These are phyloP conservation scores for Smittium mucronatum DNA, from an alignment of 371 early-diverging fungal species.

Conservation along the genomic window DNA sequence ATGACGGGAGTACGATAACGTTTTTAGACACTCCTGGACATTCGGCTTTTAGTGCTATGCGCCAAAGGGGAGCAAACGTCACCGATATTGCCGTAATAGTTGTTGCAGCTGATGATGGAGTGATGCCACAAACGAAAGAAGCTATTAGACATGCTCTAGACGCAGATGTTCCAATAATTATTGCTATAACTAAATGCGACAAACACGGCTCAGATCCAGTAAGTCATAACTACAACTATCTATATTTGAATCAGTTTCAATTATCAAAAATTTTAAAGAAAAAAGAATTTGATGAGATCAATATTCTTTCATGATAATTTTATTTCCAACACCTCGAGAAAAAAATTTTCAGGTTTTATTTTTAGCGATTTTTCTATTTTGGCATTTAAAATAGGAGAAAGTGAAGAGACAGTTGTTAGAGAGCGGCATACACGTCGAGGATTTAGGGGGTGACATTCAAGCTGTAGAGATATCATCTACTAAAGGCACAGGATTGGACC, in stretches of 20 bases:
- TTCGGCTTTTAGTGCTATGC: slow-evolving; percentile 89
- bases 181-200: slow-evolving; percentile 94
- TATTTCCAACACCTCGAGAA: no score
- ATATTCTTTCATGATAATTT: no score
- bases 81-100: slow-evolving; percentile 92
- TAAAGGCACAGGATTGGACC: slow-evolving; percentile 72
- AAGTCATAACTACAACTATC: slow-evolving; percentile 5
- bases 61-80: slow-evolving; percentile 77
- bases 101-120: slow-evolving; percentile 93
- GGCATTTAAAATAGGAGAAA: slow-evolving; percentile 24
- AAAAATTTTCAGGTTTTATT: no score
- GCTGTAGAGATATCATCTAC: slow-evolving; percentile 78
- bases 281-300: no score
- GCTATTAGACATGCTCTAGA: slow-evolving; percentile 82
- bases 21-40: slow-evolving; percentile 96
- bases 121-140: slow-evolving; percentile 94
- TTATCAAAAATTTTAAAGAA: no score
- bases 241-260: no score
- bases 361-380: no score
- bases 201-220: slow-evolving; percentile 64
- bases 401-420: slow-evolving; percentile 66
- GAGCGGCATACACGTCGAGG: slow-evolving; percentile 75
- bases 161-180: slow-evolving; percentile 83
- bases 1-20: slow-evolving; percentile 43
- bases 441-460: slow-evolving; percentile 88